phyloP scores from a whole-genome alignment of 2,329 filamentous ascomycete species.

The Colletotrichum endophyticum region DNA sequence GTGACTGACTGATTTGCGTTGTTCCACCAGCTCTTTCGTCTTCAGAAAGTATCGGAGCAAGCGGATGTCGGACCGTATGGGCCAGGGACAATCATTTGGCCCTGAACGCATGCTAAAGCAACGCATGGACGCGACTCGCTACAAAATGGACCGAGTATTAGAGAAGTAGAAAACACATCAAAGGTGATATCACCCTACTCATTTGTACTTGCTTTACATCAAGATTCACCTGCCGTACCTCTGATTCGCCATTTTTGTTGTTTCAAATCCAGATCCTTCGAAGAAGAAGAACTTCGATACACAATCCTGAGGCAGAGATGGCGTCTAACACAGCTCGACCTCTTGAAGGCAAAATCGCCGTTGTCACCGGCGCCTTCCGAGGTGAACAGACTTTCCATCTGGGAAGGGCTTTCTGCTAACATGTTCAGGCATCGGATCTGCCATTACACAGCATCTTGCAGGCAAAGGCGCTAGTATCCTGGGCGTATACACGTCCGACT shows the following conservation, averaged over 20 bases:
- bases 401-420: not conserved
- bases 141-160: not conserved
- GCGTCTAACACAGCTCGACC: not conserved
- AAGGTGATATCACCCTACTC: not conserved
- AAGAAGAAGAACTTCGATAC: not conserved
- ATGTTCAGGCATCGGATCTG: slow-evolving; percentile 69
- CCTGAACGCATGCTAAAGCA: not conserved
- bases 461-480: slow-evolving; percentile 72
- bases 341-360: not conserved
- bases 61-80: not conserved
- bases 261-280: not conserved
- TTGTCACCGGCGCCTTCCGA: not conserved
- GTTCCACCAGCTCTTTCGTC: not conserved
- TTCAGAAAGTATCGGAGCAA: not conserved
- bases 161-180: not conserved
- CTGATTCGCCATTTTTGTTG: not conserved
- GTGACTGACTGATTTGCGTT: not conserved
- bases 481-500: slow-evolving; percentile 69
- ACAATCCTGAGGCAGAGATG: not conserved
- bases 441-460: slow-evolving; percentile 70
- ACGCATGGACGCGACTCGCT: not conserved
- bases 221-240: not conserved
- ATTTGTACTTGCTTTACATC: not conserved
- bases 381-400: not conserved
- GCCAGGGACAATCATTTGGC: not conserved